phyloP scores from a whole-genome alignment of 1,284 basidiomycete species.

The Marasmius sp. region DNA sequence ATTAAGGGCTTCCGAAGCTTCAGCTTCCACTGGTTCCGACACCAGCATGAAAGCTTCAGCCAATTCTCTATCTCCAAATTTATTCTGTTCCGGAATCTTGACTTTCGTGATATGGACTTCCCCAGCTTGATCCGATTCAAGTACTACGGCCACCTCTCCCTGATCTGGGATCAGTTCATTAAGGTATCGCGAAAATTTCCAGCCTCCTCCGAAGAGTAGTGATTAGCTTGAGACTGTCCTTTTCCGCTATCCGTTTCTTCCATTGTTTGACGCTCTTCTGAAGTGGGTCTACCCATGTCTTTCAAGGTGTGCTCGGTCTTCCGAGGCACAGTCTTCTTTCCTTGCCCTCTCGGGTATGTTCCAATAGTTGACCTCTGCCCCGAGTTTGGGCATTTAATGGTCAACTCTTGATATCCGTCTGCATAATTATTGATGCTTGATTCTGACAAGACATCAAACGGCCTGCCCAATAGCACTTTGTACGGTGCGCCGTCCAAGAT shows the following conservation, averaged over 20 bases:
- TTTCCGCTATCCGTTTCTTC: too few species aligned
- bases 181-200: not conserved
- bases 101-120: not conserved
- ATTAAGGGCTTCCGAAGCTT: too few species aligned
- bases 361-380: not conserved
- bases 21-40: not conserved
- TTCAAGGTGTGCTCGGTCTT: not conserved
- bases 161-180: constrained; percentile 1
- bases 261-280: too few species aligned
- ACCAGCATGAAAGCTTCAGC: not conserved
- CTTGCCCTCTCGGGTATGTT: not conserved
- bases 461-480: constrained; percentile 6
- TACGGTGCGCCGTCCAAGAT: constrained; percentile 4
- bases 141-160: constrained; percentile 2
- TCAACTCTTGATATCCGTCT: constrained; percentile 8
- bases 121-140: not conserved
- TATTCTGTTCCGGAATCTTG: not conserved
- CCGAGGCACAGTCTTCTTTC: not conserved
- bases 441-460: constrained; percentile 9
- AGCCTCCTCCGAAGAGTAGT: not conserved
- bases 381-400: constrained; percentile 10
- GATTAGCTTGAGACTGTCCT: not conserved
- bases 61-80: not conserved
- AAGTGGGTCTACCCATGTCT: not conserved
- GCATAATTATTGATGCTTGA: constrained; percentile 1